Conservation (phyloP, 768 basidiomycete genomes). For the Tulasnella sp. region DNA sequence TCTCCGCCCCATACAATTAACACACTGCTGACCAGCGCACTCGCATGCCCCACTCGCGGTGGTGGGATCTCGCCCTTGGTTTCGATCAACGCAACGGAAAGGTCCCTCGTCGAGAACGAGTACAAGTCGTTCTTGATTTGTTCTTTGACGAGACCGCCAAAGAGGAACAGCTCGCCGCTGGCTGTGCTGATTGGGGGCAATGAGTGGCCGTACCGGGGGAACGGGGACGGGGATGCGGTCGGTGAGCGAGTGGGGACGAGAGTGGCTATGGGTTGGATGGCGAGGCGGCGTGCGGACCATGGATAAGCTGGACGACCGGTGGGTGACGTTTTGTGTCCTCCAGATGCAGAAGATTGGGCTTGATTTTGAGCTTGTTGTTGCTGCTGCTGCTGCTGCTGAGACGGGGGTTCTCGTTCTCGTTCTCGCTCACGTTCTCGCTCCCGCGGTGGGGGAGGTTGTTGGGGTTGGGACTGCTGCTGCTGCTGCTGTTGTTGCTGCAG, state of each 20-base stretch:
- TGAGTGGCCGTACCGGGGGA: slow-evolving; percentile 94
- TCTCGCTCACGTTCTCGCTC: neutral
- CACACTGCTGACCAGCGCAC: slow-evolving; percentile 91
- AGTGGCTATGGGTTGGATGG: slow-evolving; percentile 57
- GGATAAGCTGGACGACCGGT: slow-evolving; percentile 58
- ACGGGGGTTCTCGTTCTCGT: slow-evolving; percentile 16
- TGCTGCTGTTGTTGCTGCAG: too few relatives aligned
- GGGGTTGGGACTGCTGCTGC: neutral
- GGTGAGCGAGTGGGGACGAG: slow-evolving; percentile 61
- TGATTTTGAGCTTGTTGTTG: neutral
- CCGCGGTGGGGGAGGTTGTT: neutral
- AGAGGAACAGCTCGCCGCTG: slow-evolving; percentile 89
- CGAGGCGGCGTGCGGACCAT: slow-evolving; percentile 71
- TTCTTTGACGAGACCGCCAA: slow-evolving; percentile 93
- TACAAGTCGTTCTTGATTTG: slow-evolving; percentile 87
- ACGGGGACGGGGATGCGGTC: slow-evolving; percentile 74
- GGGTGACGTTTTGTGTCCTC: neutral
- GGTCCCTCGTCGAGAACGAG: slow-evolving; percentile 71
- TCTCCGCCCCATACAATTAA: slow-evolving; percentile 98
- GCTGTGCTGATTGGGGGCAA: slow-evolving; percentile 68
- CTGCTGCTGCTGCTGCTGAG: slow-evolving; percentile 30
- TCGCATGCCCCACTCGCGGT: slow-evolving; percentile 91
- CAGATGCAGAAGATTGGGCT: neutral
- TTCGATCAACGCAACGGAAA: slow-evolving; percentile 73
- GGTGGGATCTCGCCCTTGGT: slow-evolving; percentile 84